Conservation (phyloP, 257 asterid genomes). For the Leptodermis oblonga region DNA sequence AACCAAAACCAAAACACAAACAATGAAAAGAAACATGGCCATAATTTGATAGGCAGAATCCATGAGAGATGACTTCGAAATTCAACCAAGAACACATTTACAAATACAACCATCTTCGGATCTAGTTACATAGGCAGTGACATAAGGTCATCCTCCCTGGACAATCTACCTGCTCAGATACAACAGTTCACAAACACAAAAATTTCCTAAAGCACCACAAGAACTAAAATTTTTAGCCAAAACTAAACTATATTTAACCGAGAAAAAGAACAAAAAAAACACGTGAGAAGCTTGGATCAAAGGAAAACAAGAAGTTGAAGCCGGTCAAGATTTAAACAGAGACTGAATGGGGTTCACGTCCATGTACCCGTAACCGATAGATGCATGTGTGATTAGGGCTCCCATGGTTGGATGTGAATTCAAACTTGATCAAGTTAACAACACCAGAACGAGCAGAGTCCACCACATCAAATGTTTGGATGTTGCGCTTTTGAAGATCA, state of each 20-base stretch:
- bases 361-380: slow-evolving; percentile 87
- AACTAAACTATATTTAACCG: not conserved
- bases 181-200: slow-evolving; percentile 1
- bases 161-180: not conserved
- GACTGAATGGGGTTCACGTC: slow-evolving; percentile 44
- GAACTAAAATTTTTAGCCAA: not conserved
- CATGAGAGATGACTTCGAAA: too few relatives aligned
- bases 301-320: slow-evolving; percentile 8
- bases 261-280: not conserved
- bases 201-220: not conserved
- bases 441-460: slow-evolving; percentile 38
- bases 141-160: not conserved
- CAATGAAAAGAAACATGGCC: too few relatives aligned
- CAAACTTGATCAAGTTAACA: slow-evolving; percentile 69
- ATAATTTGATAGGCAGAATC: too few relatives aligned
- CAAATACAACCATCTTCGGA: too few relatives aligned
- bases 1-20: too few relatives aligned
- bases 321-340: slow-evolving; percentile 42
- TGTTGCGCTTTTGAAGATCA: slow-evolving; percentile 68
- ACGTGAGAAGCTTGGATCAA: not conserved
- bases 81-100: too few relatives aligned
- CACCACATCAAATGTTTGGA: slow-evolving; percentile 65
- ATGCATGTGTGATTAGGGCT: slow-evolving; percentile 72
- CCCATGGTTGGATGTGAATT: slow-evolving; percentile 80
- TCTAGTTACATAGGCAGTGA: too few relatives aligned